Evolutionary conservation across 179 eudicot species (phyloP).

Genomic region (Drosera spatulata): DNA sequence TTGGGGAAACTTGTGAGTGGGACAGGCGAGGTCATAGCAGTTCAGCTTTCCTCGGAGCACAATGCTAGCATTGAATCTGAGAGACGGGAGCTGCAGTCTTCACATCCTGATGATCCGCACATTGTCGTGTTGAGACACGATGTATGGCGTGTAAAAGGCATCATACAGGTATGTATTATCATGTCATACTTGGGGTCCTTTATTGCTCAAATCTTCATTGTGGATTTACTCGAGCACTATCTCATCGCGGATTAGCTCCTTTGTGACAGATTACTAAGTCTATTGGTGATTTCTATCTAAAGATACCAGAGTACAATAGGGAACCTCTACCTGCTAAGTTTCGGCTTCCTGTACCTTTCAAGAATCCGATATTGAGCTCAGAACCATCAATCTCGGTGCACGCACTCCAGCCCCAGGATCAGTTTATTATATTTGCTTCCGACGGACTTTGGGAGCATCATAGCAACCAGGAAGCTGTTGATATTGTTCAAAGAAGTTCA

Average conservation of each 20-base stretch:
- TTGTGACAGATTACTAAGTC: slow-evolving; percentile 11
- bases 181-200: no score
- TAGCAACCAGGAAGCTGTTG: slow-evolving; percentile 13
- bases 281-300: slow-evolving; percentile 13
- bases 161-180: slow-evolving; percentile 7
- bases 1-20: slow-evolving; percentile 5
- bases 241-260: neutral
- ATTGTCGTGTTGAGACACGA: slow-evolving; percentile 10
- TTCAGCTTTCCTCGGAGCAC: slow-evolving; percentile 8
- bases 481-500: slow-evolving; percentile 9
- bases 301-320: slow-evolving; percentile 11
- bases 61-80: slow-evolving; percentile 9
- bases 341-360: slow-evolving; percentile 14
- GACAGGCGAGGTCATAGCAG: slow-evolving; percentile 9
- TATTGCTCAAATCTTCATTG: neutral
- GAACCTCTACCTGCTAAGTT: slow-evolving; percentile 11
- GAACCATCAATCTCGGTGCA: slow-evolving; percentile 10
- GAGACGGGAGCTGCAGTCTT: slow-evolving; percentile 8
- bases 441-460: slow-evolving; percentile 17
- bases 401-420: slow-evolving; percentile 10
- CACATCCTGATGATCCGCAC: slow-evolving; percentile 10
- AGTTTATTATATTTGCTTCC: slow-evolving; percentile 15
- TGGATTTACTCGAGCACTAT: no score
- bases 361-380: slow-evolving; percentile 9
- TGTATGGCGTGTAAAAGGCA: slow-evolving; percentile 14